Conservation (phyloP, 495 filamentous ascomycete genomes). For the Hyaloscypha finlandica region DNA sequence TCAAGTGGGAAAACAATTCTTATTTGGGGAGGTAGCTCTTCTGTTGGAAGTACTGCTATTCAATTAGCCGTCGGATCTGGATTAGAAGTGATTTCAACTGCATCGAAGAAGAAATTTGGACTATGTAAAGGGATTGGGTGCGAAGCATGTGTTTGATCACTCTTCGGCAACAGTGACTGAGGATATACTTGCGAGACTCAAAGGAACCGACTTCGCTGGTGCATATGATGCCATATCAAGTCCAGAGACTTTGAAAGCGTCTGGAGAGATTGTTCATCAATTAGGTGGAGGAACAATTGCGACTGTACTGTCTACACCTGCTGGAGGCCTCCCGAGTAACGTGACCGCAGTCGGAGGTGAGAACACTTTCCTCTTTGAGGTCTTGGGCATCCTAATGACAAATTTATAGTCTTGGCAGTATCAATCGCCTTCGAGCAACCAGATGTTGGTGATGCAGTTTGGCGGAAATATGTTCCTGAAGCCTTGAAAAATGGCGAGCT, state of each 20-base stretch:
- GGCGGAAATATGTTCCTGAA: conserved; percentile 26
- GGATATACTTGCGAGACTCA: neutral
- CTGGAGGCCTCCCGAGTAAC: neutral
- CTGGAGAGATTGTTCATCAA: conserved; percentile 4
- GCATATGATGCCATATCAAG: conserved; percentile 6
- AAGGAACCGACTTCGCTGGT: conserved; percentile 1
- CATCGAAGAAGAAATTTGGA: conserved; percentile 39
- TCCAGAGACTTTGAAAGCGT: neutral
- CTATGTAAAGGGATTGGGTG: conserved; percentile 41
- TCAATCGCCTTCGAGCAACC: conserved; percentile 13
- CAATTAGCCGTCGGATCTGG: conserved; percentile 40
- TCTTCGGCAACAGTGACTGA: neutral
- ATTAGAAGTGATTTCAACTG: conserved; percentile 40
- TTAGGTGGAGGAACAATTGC: conserved; percentile 8
- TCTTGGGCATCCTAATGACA: neutral
- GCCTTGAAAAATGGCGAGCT: conserved; percentile 22
- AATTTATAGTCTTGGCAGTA: conserved; percentile 13
- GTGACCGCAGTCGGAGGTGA: neutral
- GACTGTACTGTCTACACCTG: neutral
- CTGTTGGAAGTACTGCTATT: conserved; percentile 37
- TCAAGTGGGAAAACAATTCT: conserved; percentile 34
- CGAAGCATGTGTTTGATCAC: conserved; percentile 22
- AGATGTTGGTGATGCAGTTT: conserved; percentile 25
- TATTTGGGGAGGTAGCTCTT: conserved; percentile 27
- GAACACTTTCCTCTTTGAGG: neutral